These are phyloP conservation scores for Ceratobasidium sp. DNA, from an alignment of 1,284 basidiomycete genomes.

Conservation along the genomic window DNA sequence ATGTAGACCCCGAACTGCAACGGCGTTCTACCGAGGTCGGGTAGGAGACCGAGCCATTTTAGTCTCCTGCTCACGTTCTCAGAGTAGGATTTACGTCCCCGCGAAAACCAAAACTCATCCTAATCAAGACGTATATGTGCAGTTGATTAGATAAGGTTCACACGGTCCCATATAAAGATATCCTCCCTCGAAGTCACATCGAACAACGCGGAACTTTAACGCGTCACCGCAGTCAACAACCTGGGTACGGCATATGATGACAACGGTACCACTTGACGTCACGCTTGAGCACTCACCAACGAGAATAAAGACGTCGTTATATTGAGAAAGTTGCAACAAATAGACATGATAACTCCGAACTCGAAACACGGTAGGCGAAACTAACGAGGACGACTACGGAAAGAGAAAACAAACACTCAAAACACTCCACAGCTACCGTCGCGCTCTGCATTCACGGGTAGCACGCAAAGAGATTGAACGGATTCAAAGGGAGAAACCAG, in stretches of 20 bases:
- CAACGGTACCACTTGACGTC: not conserved
- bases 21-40: too few species aligned
- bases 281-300: not conserved
- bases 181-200: too few species aligned
- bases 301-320: slow-evolving; percentile 33
- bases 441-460: slow-evolving; percentile 46
- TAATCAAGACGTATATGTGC: not conserved
- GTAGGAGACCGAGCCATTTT: too few species aligned
- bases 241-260: not conserved
- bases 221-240: too few species aligned
- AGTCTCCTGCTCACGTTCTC: too few species aligned
- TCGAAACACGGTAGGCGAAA: slow-evolving; percentile 31
- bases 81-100: too few species aligned
- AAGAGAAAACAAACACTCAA: slow-evolving; percentile 11
- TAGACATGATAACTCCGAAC: slow-evolving; percentile 39
- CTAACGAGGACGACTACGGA: slow-evolving; percentile 25
- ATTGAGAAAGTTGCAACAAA: slow-evolving; percentile 39
- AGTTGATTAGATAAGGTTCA: too few species aligned
- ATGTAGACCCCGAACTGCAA: too few species aligned
- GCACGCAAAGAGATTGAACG: slow-evolving; percentile 42
- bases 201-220: too few species aligned
- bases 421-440: slow-evolving; percentile 34
- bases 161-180: too few species aligned
- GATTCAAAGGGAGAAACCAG: slow-evolving; percentile 8
- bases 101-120: not conserved